phyloP scores from a whole-genome alignment of 2,329 filamentous ascomycete species.

The Paecilomyces niveus region DNA sequence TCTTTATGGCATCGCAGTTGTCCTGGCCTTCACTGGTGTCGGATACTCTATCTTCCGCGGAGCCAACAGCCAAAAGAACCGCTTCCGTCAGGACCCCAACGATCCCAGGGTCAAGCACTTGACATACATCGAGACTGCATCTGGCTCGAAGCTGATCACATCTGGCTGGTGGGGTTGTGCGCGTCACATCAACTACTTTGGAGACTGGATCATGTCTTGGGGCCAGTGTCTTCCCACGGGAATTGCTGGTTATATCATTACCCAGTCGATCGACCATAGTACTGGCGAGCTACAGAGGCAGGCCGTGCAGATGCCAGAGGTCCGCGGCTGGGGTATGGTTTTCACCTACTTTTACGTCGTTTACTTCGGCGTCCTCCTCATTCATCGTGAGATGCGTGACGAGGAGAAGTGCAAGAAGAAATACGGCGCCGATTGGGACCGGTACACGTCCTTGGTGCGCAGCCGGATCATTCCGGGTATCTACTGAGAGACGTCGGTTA shows the following conservation, averaged over 20 bases:
- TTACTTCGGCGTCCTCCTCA: conserved; percentile 79
- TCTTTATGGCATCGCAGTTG: conserved; percentile 54
- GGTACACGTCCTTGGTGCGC: conserved; percentile 74
- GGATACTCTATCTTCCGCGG: conserved; percentile 91
- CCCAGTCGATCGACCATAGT: conserved; percentile 39
- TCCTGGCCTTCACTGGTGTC: conserved; percentile 58
- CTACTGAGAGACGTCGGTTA: conserved; percentile 48
- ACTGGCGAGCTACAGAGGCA: conserved; percentile 62
- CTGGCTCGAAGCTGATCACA: conserved; percentile 71
- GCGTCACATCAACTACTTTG: conserved; percentile 91
- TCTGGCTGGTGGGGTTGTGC: conserved; percentile 92
- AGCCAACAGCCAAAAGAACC: conserved; percentile 93
- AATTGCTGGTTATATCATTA: conserved; percentile 70
- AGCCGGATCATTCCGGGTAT: conserved; percentile 79
- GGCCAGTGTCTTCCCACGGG: conserved; percentile 83
- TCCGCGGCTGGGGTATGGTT: conserved; percentile 75
- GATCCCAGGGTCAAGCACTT: conserved; percentile 74
- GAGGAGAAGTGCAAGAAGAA: conserved; percentile 87
- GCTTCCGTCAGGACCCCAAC: conserved; percentile 78
- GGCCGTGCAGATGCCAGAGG: conserved; percentile 64
- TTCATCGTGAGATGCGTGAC: conserved; percentile 80
- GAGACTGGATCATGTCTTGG: conserved; percentile 93
- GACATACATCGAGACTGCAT: conserved; percentile 76
- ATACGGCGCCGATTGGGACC: conserved; percentile 88
- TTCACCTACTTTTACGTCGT: conserved; percentile 93